Base-by-base conservation (phyloP, 352 stramenopile species). In the Phytopythium cucurbitacearum region DNA sequence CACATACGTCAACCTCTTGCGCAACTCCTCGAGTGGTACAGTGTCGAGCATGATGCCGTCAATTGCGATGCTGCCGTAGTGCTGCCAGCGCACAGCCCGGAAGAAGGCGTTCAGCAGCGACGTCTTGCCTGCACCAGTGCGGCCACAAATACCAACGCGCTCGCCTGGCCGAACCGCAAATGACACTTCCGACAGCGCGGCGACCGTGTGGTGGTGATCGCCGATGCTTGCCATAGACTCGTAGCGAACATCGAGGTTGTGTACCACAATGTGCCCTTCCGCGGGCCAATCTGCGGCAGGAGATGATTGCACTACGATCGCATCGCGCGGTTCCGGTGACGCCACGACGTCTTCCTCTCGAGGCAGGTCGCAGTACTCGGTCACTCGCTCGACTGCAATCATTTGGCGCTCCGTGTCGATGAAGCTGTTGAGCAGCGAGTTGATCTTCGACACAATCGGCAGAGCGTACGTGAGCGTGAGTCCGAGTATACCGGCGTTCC, bases 401-500 rank as follows among this genome's bases (percentile, higher is more conserved):
- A 97, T 95, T 40, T 97, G 81, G 28, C 91, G 87, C 64, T 97
- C 90, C 1, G 88, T 95, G 45, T 92, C 85, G 36, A 94, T 69
- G 28, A 97, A 94, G 33, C 78, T 88, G 4, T 80, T 83, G 11
- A 97, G 64, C 13, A 94, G 75, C 0, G 80, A 73, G 42, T 95
- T 96, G n/a, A 96, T 59, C 49, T 94, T 95, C 7, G 75, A 76
- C 5, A 97, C 86, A 43, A 97, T 85, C 0, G 87, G 87, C 15
- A 95, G 64, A 10, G 90, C 82, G 46, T 97, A 97, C 35, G 83
- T 94, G n/a, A 97, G 73, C 21, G 87, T 95, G n/a, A 97, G 68
- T 1, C 89, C 90, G 0, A 96, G 57, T 0, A 94, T 70, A 1
- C 86, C 86, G 9, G 87, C 71, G 39, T 84, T 83, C 21, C 95